Base-by-base conservation (phyloP, 2,329 filamentous ascomycete species). In the Beauveria asiatica region DNA sequence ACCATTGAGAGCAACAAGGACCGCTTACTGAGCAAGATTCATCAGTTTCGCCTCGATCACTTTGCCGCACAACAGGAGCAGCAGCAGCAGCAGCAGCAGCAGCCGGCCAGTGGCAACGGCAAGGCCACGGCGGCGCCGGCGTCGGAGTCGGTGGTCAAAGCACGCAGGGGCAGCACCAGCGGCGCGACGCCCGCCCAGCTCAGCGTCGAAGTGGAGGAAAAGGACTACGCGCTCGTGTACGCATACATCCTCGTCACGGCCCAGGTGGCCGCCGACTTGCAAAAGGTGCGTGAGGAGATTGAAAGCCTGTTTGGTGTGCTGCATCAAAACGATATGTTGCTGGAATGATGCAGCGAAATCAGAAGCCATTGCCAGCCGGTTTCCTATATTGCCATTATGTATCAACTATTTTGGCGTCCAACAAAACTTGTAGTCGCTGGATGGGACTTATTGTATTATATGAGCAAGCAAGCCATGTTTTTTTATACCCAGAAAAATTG, bases 221-320 rank as follows among this genome's bases (percentile, higher is more conserved):
- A 84, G 64, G 94, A 99, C 70, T 97, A 94, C 71, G 92, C 93
- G 64, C 76, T 97, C 65, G 75, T 97, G 48, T 99, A 97, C 75
- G 92, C 93, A 19, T 99, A 96, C 75, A 90, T 83, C 3, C 75
- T 89, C 49, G 84, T 88, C 52, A 87, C 85, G 8, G 80, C 83
- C 48, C 84, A 87, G 71, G 80, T 89, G 23, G 83, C 84, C 1
- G 83, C 84, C 59, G 85, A 88, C 72, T 73, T 89, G 49, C 78
- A 80, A 69, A 78, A 78, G 46, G 81, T 87, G 25, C 80, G 83
- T 65, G 76, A 71, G 62, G 84, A 87, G 70, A 78, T 89, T 56
- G 84, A 87, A 70, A 76, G 74, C 0, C 65, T 88, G 37, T 88
- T 85, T 75, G 85, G 85, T 16, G 78, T 86, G 45, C 70, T 88